phyloP scores from a whole-genome alignment of 2,329 filamentous ascomycete species.

The Incumbomyces lentus region DNA sequence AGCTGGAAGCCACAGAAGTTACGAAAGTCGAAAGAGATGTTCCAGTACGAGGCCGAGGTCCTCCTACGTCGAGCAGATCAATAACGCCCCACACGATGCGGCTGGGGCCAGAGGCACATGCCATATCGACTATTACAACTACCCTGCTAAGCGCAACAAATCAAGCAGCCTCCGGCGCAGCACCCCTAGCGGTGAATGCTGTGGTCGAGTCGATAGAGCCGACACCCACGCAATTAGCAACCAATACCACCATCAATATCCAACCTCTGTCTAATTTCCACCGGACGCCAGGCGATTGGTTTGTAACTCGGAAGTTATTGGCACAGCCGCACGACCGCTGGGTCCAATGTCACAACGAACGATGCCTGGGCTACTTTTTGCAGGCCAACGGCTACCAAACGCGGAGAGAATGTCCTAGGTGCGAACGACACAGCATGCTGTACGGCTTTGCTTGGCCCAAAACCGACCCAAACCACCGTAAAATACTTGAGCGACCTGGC shows the following conservation, averaged over 20 bases:
- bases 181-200: not conserved
- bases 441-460: conserved; percentile 97
- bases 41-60: not conserved
- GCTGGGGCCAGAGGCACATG: conserved; percentile 7
- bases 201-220: conserved; percentile 20
- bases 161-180: not conserved
- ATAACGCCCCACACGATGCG: not conserved
- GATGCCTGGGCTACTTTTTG: conserved; percentile 69
- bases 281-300: conserved; percentile 67
- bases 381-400: conserved; percentile 84
- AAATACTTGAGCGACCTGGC: conserved; percentile 15
- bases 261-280: conserved; percentile 24
- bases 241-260: conserved; percentile 14
- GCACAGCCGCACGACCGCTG: conserved; percentile 67
- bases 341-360: conserved; percentile 68
- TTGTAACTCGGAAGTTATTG: conserved; percentile 65
- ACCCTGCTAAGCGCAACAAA: conserved; percentile 11
- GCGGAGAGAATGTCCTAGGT: conserved; percentile 74
- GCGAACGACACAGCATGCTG: conserved; percentile 88
- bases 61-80: not conserved
- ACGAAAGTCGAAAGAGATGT: conserved; percentile 17
- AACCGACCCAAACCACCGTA: conserved; percentile 58
- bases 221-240: not conserved
- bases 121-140: conserved; percentile 16
- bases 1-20: conserved; percentile 17